Conservation (phyloP, 495 filamentous ascomycete species). For the Penicillium alfredii region DNA sequence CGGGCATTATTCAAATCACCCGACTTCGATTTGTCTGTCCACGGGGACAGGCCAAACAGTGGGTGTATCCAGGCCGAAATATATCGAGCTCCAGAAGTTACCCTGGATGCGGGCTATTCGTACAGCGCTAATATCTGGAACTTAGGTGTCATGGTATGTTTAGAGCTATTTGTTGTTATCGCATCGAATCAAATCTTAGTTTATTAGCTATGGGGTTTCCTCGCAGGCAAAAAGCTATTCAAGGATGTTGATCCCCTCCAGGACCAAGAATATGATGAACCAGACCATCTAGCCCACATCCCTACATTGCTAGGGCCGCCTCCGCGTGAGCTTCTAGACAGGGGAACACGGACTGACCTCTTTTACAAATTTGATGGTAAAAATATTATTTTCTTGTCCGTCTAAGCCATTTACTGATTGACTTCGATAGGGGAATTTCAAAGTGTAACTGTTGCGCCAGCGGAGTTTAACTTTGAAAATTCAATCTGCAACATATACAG, state of each 20-base stretch:
- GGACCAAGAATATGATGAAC: conserved; percentile 18
- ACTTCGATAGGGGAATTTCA: conserved; percentile 10
- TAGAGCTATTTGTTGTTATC: not conserved
- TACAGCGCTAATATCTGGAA: conserved; percentile 42
- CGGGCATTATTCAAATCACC: conserved; percentile 11
- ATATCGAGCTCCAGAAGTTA: conserved; percentile 40
- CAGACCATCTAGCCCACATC: conserved; percentile 29
- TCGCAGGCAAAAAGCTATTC: conserved; percentile 26
- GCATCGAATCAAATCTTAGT: conserved; percentile 3
- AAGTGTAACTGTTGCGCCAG: conserved; percentile 4
- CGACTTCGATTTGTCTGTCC: conserved; percentile 21
- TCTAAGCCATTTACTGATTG: conserved; percentile 2
- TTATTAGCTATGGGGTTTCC: conserved; percentile 30
- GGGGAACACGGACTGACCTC: conserved; percentile 13
- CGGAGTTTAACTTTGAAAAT: conserved; percentile 16
- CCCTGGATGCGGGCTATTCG: conserved; percentile 33
- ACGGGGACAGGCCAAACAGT: conserved; percentile 18
- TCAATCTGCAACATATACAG: conserved; percentile 11
- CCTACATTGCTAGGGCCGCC: conserved; percentile 31
- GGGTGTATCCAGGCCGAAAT: conserved; percentile 36
- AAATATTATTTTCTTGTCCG: not conserved
- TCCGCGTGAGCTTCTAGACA: conserved; percentile 16
- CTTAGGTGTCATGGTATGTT: conserved; percentile 31
- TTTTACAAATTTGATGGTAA: conserved; percentile 14
- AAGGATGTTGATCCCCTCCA: conserved; percentile 10